These are phyloP conservation scores for Allium sativum DNA, from an alignment of 106 monocot species.

Conservation along the genomic window DNA sequence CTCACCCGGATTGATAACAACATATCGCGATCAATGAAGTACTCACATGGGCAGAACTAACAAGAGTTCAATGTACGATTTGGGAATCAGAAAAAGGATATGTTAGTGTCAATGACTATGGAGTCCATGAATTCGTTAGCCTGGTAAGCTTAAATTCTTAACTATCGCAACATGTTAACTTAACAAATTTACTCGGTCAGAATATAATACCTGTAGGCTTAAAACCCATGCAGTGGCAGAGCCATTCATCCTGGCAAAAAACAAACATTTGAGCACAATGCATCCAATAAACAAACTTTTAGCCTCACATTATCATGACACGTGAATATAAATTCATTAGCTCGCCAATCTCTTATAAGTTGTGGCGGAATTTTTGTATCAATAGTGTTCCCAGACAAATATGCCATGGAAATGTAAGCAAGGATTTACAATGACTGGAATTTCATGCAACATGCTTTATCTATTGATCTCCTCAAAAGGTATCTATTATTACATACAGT, in stretches of 20 bases:
- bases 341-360: constrained; percentile 70
- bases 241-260: constrained; percentile 40
- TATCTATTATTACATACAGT: too few species aligned
- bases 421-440: constrained; percentile 68
- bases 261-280: constrained; percentile 39
- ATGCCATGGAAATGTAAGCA: constrained; percentile 40
- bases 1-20: constrained; percentile 24
- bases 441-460: constrained; percentile 51
- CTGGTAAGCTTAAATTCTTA: constrained; percentile 18
- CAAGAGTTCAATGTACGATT: constrained; percentile 24
- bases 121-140: constrained; percentile 48
- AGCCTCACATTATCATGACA: constrained; percentile 65
- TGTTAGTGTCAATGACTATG: constrained; percentile 47
- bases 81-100: constrained; percentile 57
- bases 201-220: constrained; percentile 6
- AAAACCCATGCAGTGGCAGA: constrained; percentile 47
- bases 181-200: too few species aligned
- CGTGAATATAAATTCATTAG: constrained; percentile 88
- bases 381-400: constrained; percentile 43
- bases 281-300: constrained; percentile 87
- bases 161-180: too few species aligned
- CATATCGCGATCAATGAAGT: constrained; percentile 35
- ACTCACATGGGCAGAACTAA: constrained; percentile 23
- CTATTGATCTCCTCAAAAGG: constrained; percentile 80
- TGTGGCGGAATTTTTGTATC: constrained; percentile 48